Conservation (phyloP, 768 basidiomycete species). For the Auriscalpium microsporum region DNA sequence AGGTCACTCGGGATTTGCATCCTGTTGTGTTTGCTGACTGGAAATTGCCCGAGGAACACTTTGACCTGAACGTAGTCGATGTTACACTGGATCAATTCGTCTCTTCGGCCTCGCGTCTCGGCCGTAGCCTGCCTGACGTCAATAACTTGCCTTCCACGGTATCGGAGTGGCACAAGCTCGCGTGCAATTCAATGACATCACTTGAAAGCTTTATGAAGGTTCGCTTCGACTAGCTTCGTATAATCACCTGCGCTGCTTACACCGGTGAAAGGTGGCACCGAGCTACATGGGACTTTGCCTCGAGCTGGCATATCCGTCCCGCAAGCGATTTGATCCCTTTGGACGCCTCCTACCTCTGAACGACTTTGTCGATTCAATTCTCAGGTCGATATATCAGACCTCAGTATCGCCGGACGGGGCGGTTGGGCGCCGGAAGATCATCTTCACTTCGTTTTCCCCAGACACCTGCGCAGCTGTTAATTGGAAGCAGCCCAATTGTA, state of each 20-base stretch:
- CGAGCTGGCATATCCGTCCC: constrained; percentile 70
- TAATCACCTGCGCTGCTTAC: not conserved
- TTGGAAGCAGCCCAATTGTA: constrained; percentile 99
- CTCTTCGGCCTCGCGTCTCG: constrained; percentile 45
- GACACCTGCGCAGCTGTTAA: constrained; percentile 86
- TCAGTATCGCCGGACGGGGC: constrained; percentile 43
- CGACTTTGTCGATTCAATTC: constrained; percentile 72
- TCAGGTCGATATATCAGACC: constrained; percentile 73
- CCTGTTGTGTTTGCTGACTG: constrained; percentile 79
- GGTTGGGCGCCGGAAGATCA: constrained; percentile 61
- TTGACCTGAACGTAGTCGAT: constrained; percentile 77
- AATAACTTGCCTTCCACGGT: constrained; percentile 14
- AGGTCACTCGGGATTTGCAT: constrained; percentile 88
- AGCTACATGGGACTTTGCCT: constrained; percentile 65
- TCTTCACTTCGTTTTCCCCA: constrained; percentile 90
- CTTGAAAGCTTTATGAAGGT: constrained; percentile 4
- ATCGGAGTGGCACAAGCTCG: constrained; percentile 38
- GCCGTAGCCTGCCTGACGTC: constrained; percentile 31
- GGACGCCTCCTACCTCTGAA: constrained; percentile 65
- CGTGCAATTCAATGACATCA: not conserved
- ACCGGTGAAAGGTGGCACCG: constrained; percentile 41
- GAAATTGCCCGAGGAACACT: constrained; percentile 60
- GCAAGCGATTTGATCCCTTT: constrained; percentile 33
- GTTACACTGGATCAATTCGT: constrained; percentile 78
- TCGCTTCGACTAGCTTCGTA: not conserved